phyloP scores from a whole-genome alignment of 371 early-diverging fungal species.

The Zancudomyces culisetae region DNA sequence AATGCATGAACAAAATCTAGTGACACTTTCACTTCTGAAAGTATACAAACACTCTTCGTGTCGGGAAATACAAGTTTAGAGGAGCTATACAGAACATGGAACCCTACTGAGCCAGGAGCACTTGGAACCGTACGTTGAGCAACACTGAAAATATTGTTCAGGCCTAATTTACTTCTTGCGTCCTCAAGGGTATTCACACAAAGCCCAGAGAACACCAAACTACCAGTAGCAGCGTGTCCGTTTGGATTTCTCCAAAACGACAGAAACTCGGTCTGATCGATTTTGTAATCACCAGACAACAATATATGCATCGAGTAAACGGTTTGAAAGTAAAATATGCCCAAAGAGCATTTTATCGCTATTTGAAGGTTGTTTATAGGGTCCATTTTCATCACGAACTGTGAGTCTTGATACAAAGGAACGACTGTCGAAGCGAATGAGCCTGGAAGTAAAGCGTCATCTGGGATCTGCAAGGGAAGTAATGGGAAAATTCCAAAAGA shows the following conservation, averaged over 20 bases:
- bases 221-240: constrained; percentile 2
- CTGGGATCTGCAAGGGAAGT: constrained; percentile 23
- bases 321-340: constrained; percentile 39
- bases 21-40: constrained; percentile 23
- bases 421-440: constrained; percentile 20
- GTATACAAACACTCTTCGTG: constrained; percentile 17
- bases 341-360: constrained; percentile 39
- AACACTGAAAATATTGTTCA: constrained; percentile 28
- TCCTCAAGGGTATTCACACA: constrained; percentile 14
- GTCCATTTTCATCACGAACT: constrained; percentile 22
- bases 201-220: constrained; percentile 6
- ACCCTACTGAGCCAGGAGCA: no score
- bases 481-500: constrained; percentile 33
- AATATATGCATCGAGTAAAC: constrained; percentile 25
- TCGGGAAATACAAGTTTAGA: constrained; percentile 13
- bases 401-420: constrained; percentile 24
- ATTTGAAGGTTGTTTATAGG: constrained; percentile 40
- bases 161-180: constrained; percentile 24
- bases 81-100: constrained; percentile 16
- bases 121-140: constrained; percentile 17
- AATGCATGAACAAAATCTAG: constrained; percentile 15
- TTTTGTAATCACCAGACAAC: constrained; percentile 14
- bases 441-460: constrained; percentile 17
- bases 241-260: constrained; percentile 16
- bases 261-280: constrained; percentile 21